Percentiles rank a stretch among this genome's conserved stretches.
Evolutionary conservation across 164 flowering plant species (phyloP).

Genomic region (Vitis cinerea): DNA sequence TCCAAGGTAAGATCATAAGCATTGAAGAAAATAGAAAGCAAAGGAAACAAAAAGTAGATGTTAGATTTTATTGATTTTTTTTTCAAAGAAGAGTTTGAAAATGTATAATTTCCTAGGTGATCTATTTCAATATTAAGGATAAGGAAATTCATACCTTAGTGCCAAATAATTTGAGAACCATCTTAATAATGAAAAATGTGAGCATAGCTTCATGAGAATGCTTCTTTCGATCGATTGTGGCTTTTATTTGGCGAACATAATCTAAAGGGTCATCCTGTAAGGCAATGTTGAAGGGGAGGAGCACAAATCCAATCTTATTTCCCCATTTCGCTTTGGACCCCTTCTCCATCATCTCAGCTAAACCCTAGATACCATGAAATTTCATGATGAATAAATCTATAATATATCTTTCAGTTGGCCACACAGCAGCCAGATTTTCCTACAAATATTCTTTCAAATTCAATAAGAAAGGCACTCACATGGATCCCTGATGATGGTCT

Average conservation of each 20-base stretch:
- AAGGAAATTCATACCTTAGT: slow-evolving; percentile 20
- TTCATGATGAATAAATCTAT: too few species aligned
- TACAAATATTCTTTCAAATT: too few species aligned
- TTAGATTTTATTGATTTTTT: too few species aligned
- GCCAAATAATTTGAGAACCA: slow-evolving; percentile 25
- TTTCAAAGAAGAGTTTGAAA: too few species aligned
- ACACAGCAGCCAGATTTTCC: too few species aligned
- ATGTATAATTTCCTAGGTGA: too few species aligned
- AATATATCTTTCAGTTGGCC: too few species aligned
- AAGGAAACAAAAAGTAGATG: too few species aligned
- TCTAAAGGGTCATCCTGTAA: slow-evolving; percentile 32
- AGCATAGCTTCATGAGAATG: slow-evolving; percentile 26
- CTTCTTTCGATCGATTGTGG: slow-evolving; percentile 29
- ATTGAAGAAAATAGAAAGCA: too few species aligned
- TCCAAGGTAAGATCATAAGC: too few species aligned
- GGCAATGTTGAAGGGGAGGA: slow-evolving; percentile 29
- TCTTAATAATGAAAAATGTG: slow-evolving; percentile 2
- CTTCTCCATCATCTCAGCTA: slow-evolving; percentile 33
- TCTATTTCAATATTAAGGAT: too few species aligned
- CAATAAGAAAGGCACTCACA: slow-evolving; percentile 21
- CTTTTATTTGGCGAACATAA: slow-evolving; percentile 26
- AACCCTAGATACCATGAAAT: slow-evolving; percentile 9
- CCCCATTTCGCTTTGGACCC: slow-evolving; percentile 25
- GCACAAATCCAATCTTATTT: slow-evolving; percentile 24
- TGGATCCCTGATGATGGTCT: slow-evolving; percentile 50